phyloP scores from a whole-genome alignment of 2,329 filamentous ascomycete genomes.

The Rutstroemia sp. region DNA sequence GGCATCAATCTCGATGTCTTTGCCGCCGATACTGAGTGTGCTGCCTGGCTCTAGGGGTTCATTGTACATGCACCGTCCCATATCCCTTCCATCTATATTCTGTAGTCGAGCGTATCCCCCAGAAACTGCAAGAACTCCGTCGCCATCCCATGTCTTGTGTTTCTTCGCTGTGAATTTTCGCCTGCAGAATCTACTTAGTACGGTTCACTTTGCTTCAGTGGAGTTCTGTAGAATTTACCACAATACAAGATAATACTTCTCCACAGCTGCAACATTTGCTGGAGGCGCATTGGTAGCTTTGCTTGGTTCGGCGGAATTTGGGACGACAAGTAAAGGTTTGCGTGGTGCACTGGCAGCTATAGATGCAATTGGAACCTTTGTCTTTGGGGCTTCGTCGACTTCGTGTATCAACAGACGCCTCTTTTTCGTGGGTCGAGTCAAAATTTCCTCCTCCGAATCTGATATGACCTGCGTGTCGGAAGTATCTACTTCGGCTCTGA shows the following conservation, averaged over 20 bases:
- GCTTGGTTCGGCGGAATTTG: slow-evolving; percentile 19
- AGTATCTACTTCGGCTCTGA: slow-evolving; percentile 16
- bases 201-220: not conserved
- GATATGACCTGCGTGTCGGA: slow-evolving; percentile 3
- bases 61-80: slow-evolving; percentile 50
- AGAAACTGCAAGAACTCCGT: slow-evolving; percentile 53
- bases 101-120: slow-evolving; percentile 53
- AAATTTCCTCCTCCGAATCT: slow-evolving; percentile 13
- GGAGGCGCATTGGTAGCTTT: not conserved
- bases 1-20: slow-evolving; percentile 61
- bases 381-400: slow-evolving; percentile 19
- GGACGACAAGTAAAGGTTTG: slow-evolving; percentile 27
- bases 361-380: slow-evolving; percentile 11
- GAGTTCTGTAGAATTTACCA: slow-evolving; percentile 18
- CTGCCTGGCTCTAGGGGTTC: slow-evolving; percentile 52
- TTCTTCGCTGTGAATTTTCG: slow-evolving; percentile 65
- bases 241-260: slow-evolving; percentile 29
- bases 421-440: slow-evolving; percentile 22
- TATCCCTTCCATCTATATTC: slow-evolving; percentile 54
- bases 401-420: slow-evolving; percentile 21
- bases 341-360: slow-evolving; percentile 21
- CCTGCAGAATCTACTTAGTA: slow-evolving; percentile 33
- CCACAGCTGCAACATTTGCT: slow-evolving; percentile 8
- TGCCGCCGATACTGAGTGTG: slow-evolving; percentile 54
- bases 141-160: slow-evolving; percentile 72